Percentiles rank a stretch among this genome's conserved stretches.
Evolutionary conservation across 345 rosid genomes (phyloP).

Genomic region (Lepidium aucheri): DNA sequence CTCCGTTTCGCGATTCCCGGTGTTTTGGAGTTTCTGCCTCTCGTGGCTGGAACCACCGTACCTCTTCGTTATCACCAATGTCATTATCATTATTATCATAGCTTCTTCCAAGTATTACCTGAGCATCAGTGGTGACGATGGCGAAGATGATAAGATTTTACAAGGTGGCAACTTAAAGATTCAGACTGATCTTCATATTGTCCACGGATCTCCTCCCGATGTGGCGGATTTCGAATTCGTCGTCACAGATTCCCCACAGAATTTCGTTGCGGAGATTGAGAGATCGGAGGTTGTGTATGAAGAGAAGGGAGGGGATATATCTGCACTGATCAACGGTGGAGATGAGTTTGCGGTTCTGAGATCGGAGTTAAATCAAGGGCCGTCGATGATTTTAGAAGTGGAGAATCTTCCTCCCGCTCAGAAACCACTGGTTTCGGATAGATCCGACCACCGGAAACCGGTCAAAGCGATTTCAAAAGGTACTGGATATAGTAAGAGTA

Average conservation of each 20-base stretch:
- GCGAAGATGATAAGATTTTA: not conserved
- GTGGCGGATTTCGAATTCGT: not conserved
- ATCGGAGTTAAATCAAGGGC: slow-evolving; percentile 17
- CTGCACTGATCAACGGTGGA: not conserved
- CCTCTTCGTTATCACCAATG: slow-evolving; percentile 39
- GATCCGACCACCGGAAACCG: slow-evolving; percentile 18
- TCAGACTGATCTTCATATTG: not conserved
- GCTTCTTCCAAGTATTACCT: slow-evolving; percentile 40
- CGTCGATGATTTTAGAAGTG: slow-evolving; percentile 19
- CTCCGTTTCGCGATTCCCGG: slow-evolving; percentile 31
- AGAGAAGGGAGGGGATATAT: not conserved
- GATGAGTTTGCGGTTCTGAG: slow-evolving; percentile 30
- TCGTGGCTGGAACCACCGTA: slow-evolving; percentile 59
- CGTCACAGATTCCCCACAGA: not conserved
- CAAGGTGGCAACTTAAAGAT: not conserved
- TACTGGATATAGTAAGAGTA: slow-evolving; percentile 8
- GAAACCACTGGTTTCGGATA: slow-evolving; percentile 35
- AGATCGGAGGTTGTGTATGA: not conserved
- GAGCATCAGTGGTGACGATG: not conserved
- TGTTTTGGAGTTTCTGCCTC: slow-evolving; percentile 31
- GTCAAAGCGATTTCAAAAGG: slow-evolving; percentile 49
- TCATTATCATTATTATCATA: slow-evolving; percentile 46
- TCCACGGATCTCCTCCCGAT: not conserved
- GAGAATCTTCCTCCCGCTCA: slow-evolving; percentile 33
- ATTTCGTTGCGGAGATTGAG: not conserved